Evolutionary conservation across 78 protist genomes (phyloP).

Genomic region (Chrysochromulina parva): DNA sequence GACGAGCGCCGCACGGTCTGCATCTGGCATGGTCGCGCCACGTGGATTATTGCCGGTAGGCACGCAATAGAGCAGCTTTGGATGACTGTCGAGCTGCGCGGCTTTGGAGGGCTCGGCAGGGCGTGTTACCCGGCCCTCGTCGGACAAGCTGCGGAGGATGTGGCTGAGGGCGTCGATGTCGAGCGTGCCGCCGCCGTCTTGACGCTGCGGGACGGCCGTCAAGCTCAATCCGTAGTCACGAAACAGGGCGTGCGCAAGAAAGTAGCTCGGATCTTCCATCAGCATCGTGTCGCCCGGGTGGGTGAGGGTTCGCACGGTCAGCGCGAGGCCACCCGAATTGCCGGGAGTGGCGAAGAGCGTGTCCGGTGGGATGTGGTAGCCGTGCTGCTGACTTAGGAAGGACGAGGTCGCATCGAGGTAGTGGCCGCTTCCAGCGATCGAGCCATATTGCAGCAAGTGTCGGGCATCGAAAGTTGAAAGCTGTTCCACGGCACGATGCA

Average conservation of each 20-base stretch:
- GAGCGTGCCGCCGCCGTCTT: neutral
- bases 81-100: neutral
- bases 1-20: neutral
- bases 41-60: conserved; percentile 36
- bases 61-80: conserved; percentile 21
- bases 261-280: conserved; percentile 25
- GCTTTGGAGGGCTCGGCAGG: too few relatives aligned
- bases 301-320: neutral
- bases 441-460: too few relatives aligned
- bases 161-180: neutral
- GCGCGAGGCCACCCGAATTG: neutral
- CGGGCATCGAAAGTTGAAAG: too few relatives aligned
- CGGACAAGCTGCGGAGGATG: too few relatives aligned
- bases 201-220: neutral
- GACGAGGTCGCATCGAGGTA: neutral
- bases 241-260: conserved; percentile 16
- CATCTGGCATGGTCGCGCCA: conserved; percentile 5
- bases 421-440: too few relatives aligned
- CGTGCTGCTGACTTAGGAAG: neutral
- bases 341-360: neutral
- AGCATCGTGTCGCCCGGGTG: conserved; percentile 9
- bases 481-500: too few relatives aligned
- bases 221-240: neutral
- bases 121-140: too few relatives aligned
- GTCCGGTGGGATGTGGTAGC: neutral